These are phyloP conservation scores for Colletotrichum paranaense DNA, from an alignment of 2,329 filamentous ascomycete genomes.

Conservation along the genomic window DNA sequence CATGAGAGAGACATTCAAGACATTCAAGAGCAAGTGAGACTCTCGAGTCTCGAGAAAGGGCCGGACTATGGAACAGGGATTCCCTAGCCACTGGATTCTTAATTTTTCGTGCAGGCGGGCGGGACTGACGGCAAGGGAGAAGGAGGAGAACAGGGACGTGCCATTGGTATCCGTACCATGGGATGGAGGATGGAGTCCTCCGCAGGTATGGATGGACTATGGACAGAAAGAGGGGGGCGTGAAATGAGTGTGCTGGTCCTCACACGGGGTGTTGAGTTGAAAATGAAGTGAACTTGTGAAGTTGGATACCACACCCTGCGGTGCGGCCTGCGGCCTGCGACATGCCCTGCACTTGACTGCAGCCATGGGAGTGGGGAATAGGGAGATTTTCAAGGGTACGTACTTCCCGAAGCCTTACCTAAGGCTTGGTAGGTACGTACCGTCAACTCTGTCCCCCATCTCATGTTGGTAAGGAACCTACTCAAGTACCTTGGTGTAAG, in stretches of 20 bases:
- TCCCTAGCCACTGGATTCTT: conserved; percentile 21
- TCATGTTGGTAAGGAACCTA: background rate
- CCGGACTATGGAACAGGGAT: conserved; percentile 13
- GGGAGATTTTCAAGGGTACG: conserved; percentile 7
- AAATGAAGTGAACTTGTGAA: background rate
- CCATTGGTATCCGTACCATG: conserved; percentile 18
- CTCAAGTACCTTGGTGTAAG: background rate
- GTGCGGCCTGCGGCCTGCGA: background rate
- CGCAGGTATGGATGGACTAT: too few relatives aligned
- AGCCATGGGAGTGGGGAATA: conserved; percentile 19
- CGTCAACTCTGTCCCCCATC: background rate
- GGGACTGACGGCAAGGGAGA: conserved; percentile 31
- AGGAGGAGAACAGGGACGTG: background rate
- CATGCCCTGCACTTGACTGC: conserved; percentile 7
- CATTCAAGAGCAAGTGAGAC: conserved; percentile 8
- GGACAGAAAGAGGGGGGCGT: conserved; percentile 29
- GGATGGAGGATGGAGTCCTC: too few relatives aligned
- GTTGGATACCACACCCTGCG: background rate
- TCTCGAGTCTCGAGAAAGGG: background rate
- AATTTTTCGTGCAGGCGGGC: conserved; percentile 26
- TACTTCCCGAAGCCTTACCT: background rate
- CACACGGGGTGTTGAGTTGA: background rate
- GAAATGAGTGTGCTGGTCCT: conserved; percentile 20
- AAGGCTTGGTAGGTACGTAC: background rate
- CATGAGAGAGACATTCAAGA: conserved; percentile 14